Base-by-base conservation (phyloP, 2,329 filamentous ascomycete genomes). In the Phyllosticta citrichinensis region DNA sequence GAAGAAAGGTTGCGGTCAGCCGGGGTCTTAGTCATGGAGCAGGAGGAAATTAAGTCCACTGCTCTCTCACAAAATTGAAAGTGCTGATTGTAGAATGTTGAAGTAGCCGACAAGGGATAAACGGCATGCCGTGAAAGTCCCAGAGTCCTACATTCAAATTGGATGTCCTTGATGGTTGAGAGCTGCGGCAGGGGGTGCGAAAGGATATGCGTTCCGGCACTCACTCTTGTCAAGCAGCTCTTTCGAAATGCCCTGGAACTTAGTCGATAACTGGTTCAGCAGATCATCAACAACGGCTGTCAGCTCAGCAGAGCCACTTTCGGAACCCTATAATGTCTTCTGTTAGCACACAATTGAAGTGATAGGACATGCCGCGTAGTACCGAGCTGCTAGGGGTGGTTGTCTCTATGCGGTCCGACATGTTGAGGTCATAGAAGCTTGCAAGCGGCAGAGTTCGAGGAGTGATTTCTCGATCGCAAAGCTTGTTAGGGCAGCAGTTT, bases 151-250 rank as follows among this genome's bases (percentile, higher is more conserved):
- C n/a, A 30, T 30, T 10, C 27, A 10, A 6, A 30, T 30, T 30
- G 27, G 27, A 30, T 30, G 27, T 5, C 27, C 9, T 30, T 8
- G 5, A 8, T 30, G 27, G 9, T 5, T 30, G 27, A 30, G 27
- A 10, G 27, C 27, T 8, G 27, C 27, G 27, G 27, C 9, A 30
- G 22, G 27, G 27, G 27, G 27, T 30, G 27, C 9, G 27, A 30
- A 47, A 47, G n/a, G 17, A 14, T 8, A 47, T 47, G 22, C 22
- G 22, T 3, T 22, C 22, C 27, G 6, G 25, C 8, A 77, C 86
- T 72, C 74, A 96, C 91, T 89, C 76, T 96, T 96, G 47, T 87
- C 83, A 68, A 96, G 90, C 62, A 97, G 87, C 75, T 96, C 92
- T 63, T 85, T 87, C 9, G 90, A 95, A 5, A 96, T 86, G 12